Base-by-base conservation (phyloP, 23 red algal species). In the Gracilaria vermiculophylla region DNA sequence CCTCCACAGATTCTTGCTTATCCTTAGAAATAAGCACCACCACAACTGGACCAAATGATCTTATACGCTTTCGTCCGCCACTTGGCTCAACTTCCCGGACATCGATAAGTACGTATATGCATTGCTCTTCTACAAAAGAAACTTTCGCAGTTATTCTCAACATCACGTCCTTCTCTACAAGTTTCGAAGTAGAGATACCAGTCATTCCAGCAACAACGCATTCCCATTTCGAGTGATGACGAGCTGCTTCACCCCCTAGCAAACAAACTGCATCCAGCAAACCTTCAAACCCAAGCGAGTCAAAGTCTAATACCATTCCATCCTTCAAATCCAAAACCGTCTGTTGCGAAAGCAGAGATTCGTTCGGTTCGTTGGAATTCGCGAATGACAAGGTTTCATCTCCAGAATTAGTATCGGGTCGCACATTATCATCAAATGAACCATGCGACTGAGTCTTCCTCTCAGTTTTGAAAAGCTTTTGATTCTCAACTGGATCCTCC, bases 201-300 rank as follows among this genome's bases (percentile, higher is more conserved):
- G 56, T 76, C 16, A 74, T 36, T 45, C 40, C 83, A 12, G 35
- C 29, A 13, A 87, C 33, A 34, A 39, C 14, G 50, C 53, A 76
- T 58, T 73, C 66, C 10, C 40, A 44, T 40, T 49, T 24, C 1
- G 51, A 43, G 17, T 82, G 32, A 34, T 2, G 43, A 21, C 47
- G 36, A 34, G 83, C 83, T 57, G 34, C 62, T 28, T 87, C 51
- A 27, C 69, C 53, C 7, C 47, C 65, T 7, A 87, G 15, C 47
- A 87, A 76, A 42, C 57, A 62, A 49, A 73, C 48, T 25, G 64
- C 83, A 57, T 87, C 83, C 1, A 87, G 35, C 20, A 87, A 9
- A 14, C 83, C 83, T 47, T 54, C 36, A 48, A 87, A 40, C 28
- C 80, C 80, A 45, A 29, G 10, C 15, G 37, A 24, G 23, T 87